Percentiles rank a stretch among this genome's conserved stretches.
phyloP scores from a whole-genome alignment of 176 grass and related monocot genomes.

The Ensete glaucum region DNA sequence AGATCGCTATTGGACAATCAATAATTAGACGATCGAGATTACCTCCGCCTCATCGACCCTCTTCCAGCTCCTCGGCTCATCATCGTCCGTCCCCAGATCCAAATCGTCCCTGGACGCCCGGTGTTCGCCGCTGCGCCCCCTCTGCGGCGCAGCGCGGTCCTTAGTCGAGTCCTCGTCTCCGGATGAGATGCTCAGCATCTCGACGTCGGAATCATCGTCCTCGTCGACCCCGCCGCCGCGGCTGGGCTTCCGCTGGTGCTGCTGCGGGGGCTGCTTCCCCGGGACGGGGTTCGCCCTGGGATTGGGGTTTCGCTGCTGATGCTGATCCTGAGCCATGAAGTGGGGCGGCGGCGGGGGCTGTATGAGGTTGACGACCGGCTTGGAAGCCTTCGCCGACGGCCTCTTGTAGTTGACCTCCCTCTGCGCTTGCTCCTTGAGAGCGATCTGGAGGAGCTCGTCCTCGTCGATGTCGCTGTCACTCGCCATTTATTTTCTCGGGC shows the following conservation, averaged over 20 bases:
- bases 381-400: constrained; percentile 35
- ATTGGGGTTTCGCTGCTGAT: constrained; percentile 12
- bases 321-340: not conserved
- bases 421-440: constrained; percentile 82
- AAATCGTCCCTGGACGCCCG: constrained; percentile 57
- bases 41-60: constrained; percentile 95
- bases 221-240: constrained; percentile 55
- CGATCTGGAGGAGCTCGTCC: constrained; percentile 97
- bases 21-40: constrained; percentile 8
- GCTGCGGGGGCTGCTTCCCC: constrained; percentile 16
- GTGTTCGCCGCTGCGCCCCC: constrained; percentile 35
- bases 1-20: not conserved
- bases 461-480: constrained; percentile 92
- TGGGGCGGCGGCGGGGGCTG: constrained; percentile 40
- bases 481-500: constrained; percentile 29
- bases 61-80: constrained; percentile 96
- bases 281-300: constrained; percentile 12
- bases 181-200: constrained; percentile 91
- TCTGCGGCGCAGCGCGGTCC: constrained; percentile 44
- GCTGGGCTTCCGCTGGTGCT: constrained; percentile 38
- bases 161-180: constrained; percentile 73
- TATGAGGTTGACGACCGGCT: constrained; percentile 92
- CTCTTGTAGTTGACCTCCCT: constrained; percentile 88
- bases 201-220: constrained; percentile 90
- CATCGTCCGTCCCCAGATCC: constrained; percentile 56